Evolutionary conservation across 2,329 filamentous ascomycete genomes (phyloP), one percentile per base, ranked within the genome.

Genomic region (Aspergillus melleus): DNA sequence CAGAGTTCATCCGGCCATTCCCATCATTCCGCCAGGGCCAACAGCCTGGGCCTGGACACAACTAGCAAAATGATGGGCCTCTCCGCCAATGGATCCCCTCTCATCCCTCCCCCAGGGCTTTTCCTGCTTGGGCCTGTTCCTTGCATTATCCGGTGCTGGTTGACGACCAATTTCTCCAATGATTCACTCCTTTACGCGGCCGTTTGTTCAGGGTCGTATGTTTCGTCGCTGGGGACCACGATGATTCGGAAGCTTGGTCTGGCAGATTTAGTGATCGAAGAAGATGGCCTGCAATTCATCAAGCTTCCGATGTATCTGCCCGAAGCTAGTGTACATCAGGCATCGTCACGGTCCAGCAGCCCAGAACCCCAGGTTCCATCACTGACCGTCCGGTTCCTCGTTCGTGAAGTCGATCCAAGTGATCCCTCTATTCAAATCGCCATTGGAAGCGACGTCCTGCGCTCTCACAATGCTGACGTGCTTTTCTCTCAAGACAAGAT

Each of bases 81-180:
- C 24, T 85, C 88, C 53, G 84, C 87, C 42, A 85, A 87, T 57
- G 86, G 88, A 59, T 91, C 90, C 32, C 88, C 91, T 11, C 88
- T 91, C 57, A 86, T 88, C 32, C 90, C 94, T 47, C 91, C 93
- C 19, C 91, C 92, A 39, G 91, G 92, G 9, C 83, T 97, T 60
- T 92, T 92, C 72, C 85, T 96, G 55, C 82, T 97, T 16, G 92
- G 94, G 12, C 90, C 93, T 6, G 92, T 96, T 6, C 95, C 95
- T 6, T 91, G 92, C 30, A 96, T 99, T 66, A 91, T 98, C 59
- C 89, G 95, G 62, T 99, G 95, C 79, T 98, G 95, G 93, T 82
- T 98, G 67, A 94, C 91, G 26, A 90, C 88, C 39, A 89, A 91
- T 69, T 98, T 96, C 77, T 94, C 92, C 14, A 94, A 96, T 72